Evolutionary conservation across 495 filamentous ascomycete species (phyloP).

Genomic region (Daldinia grandis): DNA sequence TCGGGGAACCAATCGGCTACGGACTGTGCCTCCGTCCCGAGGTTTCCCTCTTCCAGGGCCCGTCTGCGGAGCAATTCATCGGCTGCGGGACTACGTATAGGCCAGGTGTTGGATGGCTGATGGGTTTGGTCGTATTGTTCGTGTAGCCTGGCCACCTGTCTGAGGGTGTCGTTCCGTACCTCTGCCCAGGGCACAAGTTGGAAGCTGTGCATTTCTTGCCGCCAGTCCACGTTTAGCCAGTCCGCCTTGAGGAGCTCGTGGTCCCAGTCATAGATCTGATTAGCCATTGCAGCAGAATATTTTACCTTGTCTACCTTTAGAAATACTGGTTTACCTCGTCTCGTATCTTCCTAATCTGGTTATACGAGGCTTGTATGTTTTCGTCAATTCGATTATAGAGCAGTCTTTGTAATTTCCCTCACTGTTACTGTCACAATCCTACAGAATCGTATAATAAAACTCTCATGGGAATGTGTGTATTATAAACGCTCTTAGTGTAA

Average conservation of each 20-base stretch:
- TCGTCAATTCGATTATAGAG: background rate
- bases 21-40: background rate
- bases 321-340: background rate
- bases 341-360: background rate
- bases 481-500: too few relatives aligned
- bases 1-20: background rate
- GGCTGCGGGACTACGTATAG: background rate
- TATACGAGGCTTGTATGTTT: background rate
- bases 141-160: background rate
- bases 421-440: background rate
- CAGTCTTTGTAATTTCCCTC: background rate
- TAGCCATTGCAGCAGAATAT: background rate
- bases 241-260: background rate
- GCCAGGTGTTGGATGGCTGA: background rate
- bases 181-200: slow-evolving; percentile 2
- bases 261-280: background rate
- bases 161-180: background rate
- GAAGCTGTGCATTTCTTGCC: background rate
- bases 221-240: background rate
- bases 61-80: background rate
- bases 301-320: background rate
- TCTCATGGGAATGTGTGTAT: too few relatives aligned
- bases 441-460: background rate
- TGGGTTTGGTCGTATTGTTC: background rate
- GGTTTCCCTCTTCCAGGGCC: background rate